phyloP scores from a whole-genome alignment of 1,284 basidiomycete genomes.

The Heterobasidion annosum region DNA sequence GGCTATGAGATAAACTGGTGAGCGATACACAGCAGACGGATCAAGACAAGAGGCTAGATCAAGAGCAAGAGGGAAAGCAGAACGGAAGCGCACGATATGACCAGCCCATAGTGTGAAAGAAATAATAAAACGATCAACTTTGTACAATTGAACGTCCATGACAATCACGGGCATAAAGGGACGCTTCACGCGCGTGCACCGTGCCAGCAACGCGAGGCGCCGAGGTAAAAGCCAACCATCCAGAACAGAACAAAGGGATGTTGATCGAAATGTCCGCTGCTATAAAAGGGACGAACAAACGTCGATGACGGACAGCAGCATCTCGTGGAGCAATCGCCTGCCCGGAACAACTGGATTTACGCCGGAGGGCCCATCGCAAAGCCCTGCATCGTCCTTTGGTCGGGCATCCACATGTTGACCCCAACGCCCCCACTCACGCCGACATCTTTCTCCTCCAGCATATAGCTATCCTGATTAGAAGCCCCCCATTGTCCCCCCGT shows the following conservation, averaged over 20 bases:
- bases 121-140: neutral
- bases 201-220: too few relatives aligned
- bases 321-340: neutral
- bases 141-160: neutral
- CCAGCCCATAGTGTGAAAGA: neutral
- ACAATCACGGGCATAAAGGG: neutral
- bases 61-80: neutral
- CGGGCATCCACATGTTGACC: constrained; percentile 18
- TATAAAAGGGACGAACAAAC: neutral
- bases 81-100: neutral
- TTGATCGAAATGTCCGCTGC: neutral
- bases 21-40: neutral
- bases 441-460: constrained; percentile 56
- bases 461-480: constrained; percentile 45
- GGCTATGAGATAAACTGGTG: neutral
- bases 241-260: neutral
- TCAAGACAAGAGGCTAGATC: neutral
- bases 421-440: constrained; percentile 12
- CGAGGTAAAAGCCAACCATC: neutral
- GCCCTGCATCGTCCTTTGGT: constrained; percentile 3
- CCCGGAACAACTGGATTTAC: neutral
- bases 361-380: constrained; percentile 15
- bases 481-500: constrained; percentile 41
- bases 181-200: neutral
- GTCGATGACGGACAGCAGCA: neutral